Percentiles rank a stretch among this genome's conserved stretches.
These are phyloP conservation scores for Cymbidium sinense DNA, from an alignment of 106 monocot genomes.

Conservation along the genomic window DNA sequence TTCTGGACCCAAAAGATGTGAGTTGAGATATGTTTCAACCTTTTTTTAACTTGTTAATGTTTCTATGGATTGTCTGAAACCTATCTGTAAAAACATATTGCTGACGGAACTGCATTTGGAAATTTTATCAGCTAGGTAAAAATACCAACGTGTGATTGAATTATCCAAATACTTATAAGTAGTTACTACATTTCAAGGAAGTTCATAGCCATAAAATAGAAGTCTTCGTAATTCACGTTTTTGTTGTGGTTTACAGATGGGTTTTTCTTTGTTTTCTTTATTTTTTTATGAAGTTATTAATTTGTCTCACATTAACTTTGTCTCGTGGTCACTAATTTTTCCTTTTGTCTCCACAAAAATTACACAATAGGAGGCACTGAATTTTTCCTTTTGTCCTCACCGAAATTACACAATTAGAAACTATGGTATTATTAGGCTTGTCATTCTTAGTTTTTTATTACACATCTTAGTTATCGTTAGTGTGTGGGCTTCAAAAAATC, in stretches of 20 bases:
- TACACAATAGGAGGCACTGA: not conserved
- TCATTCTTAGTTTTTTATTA: not conserved
- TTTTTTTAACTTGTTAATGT: not conserved
- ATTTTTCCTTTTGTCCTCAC: not conserved
- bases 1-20: conserved; percentile 97
- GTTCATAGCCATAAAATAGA: not conserved
- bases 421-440: too few relatives aligned
- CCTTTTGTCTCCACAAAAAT: too few relatives aligned
- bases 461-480: not conserved
- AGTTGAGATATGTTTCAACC: conserved; percentile 14
- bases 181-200: not conserved
- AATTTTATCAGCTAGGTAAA: not conserved
- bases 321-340: not conserved
- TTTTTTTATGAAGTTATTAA: not conserved
- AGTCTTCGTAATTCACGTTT: not conserved
- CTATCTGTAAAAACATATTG: not conserved
- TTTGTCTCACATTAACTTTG: not conserved
- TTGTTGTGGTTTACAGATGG: not conserved
- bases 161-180: not conserved
- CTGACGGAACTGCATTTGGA: not conserved
- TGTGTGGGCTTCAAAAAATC: not conserved
- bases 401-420: not conserved
- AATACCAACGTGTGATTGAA: not conserved
- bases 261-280: not conserved
- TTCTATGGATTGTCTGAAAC: not conserved